Evolutionary conservation across 2,329 filamentous ascomycete species (phyloP), one percentile per base, ranked within the genome.

Genomic region (Pseudohalonectria lignicola): DNA sequence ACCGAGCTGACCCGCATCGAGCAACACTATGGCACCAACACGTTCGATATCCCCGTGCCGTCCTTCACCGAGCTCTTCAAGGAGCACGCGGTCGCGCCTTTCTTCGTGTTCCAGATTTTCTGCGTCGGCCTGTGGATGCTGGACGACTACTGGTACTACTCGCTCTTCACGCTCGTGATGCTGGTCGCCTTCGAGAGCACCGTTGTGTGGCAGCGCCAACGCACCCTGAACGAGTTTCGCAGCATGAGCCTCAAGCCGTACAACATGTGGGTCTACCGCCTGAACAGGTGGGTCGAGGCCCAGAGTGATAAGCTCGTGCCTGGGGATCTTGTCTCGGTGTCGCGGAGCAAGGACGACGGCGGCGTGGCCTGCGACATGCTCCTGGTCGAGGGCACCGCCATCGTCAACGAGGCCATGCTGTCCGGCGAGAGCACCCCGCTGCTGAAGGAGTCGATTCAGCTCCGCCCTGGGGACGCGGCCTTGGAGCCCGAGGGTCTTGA

Each of bases 141-240:
- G 55, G 92, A 98, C 55, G 93, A 98, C 63, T 98, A 96, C 65
- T 98, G 93, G 92, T 98, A 98, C 69, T 98, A 98, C 66, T 96
- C 92, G 44, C 76, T 98, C 16, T 98, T 98, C 62, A 98, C 93
- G 1, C 79, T 98, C 17, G 88, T 96, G 66, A 98, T 98, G 93
- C 76, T 98, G 40, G 86, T 98, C 48, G 81, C 78, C 42, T 98
- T 98, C 51, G 92, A 98, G 67, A 95, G 88, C 59, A 98, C 92
- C 3, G 93, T 98, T 28, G 93, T 98, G 13, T 98, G 92, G 93
- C 92, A 98, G 66, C 80, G 92, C 43, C 92, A 98, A 72, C 76
- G 90, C 49, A 98, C 93, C 2, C 64, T 98, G 47, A 93, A 76
- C 54, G 92, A 98, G 62, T 98, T 98, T 67, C 86, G 92, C 36